Evolutionary conservation across 805 yeast genomes (phyloP).

Genomic region (Saturnispora diversa): DNA sequence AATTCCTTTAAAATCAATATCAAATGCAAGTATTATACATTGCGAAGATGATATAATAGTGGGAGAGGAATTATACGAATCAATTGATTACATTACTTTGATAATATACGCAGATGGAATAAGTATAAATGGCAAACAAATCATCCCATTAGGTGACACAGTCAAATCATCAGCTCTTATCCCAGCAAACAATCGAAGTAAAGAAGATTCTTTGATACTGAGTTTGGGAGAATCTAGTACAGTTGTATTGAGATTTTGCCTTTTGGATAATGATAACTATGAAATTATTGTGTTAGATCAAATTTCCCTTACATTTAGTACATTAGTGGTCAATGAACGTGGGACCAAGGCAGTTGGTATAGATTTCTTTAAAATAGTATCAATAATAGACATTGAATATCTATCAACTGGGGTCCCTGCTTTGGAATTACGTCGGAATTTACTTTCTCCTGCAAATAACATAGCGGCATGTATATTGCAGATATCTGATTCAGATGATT

Average conservation of each 20-base stretch:
- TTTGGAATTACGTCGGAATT: background rate
- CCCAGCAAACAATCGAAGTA: conserved; percentile 17
- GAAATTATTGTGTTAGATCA: conserved; percentile 8
- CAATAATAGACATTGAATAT: conserved; percentile 2
- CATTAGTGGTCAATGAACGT: background rate
- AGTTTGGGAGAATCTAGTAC: conserved; percentile 8
- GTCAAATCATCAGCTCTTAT: conserved; percentile 23
- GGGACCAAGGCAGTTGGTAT: conserved; percentile 3
- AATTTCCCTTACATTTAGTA: background rate
- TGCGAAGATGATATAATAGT: background rate
- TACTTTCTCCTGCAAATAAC: background rate
- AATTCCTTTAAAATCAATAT: background rate
- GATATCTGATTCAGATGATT: conserved; percentile 2
- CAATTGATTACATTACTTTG: conserved; percentile 20
- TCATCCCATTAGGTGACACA: conserved; percentile 16
- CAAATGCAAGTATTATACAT: background rate
- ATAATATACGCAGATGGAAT: conserved; percentile 21
- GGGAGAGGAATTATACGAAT: background rate
- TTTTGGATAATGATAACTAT: conserved; percentile 8
- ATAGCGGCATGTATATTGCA: conserved; percentile 9
- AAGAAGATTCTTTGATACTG: conserved; percentile 24
- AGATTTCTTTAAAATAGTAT: conserved; percentile 2
- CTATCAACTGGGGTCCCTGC: conserved; percentile 3
- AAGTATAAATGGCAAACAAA: conserved; percentile 15
- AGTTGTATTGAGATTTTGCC: conserved; percentile 17